phyloP scores from a whole-genome alignment of 2,329 filamentous ascomycete species.

The Alternaria rosae region DNA sequence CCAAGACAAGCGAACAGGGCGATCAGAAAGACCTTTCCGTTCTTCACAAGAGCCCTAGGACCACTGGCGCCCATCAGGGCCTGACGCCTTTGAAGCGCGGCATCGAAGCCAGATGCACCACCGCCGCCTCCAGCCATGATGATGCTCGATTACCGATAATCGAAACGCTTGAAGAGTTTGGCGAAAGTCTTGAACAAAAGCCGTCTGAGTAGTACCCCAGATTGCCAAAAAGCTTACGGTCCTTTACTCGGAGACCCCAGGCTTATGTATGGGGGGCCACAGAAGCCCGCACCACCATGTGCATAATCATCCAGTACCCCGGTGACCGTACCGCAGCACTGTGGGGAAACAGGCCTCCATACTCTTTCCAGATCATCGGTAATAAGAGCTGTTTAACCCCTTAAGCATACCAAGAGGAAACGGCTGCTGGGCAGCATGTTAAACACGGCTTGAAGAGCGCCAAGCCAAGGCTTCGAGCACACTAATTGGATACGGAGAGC shows the following conservation, averaged over 20 bases:
- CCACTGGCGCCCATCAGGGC: conserved; percentile 47
- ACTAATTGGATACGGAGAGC: conserved; percentile 5
- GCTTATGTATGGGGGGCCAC: conserved; percentile 12
- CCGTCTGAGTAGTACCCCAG: background rate
- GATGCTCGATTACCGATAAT: conserved; percentile 6
- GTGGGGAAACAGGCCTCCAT: conserved; percentile 15
- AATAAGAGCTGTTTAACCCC: conserved; percentile 11
- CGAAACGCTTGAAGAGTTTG: background rate
- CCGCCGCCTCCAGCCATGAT: conserved; percentile 35
- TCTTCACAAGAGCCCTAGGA: conserved; percentile 59
- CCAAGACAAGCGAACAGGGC: conserved; percentile 62
- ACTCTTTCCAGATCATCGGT: conserved; percentile 10
- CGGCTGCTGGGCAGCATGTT: conserved; percentile 8
- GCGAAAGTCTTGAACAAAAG: background rate
- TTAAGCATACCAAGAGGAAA: conserved; percentile 19
- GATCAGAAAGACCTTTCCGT: conserved; percentile 63
- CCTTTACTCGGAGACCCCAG: conserved; percentile 6
- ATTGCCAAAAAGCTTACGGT: conserved; percentile 4
- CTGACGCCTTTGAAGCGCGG: conserved; percentile 30
- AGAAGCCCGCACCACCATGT: conserved; percentile 6
- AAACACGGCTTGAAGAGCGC: background rate
- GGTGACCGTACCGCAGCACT: conserved; percentile 15
- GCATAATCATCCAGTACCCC: conserved; percentile 29
- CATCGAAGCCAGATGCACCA: conserved; percentile 29
- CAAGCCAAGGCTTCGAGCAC: background rate